Conservation (phyloP, 768 basidiomycete genomes). For the Guyanaporus albipodus region DNA sequence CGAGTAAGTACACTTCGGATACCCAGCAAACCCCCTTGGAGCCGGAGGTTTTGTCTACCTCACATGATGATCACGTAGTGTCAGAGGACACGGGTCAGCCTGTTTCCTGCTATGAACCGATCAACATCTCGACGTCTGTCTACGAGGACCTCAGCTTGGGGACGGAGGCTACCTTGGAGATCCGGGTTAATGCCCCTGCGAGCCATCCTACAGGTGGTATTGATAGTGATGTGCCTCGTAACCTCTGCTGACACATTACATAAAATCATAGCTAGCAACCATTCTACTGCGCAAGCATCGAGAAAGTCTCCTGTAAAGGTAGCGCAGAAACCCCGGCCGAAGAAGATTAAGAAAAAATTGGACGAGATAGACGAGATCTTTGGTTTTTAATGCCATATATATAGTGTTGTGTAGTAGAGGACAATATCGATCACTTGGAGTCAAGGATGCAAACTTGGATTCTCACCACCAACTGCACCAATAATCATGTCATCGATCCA, state of each 20-base stretch:
- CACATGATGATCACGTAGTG: not conserved
- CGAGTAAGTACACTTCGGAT: not conserved
- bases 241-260: not conserved
- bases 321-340: constrained; percentile 8
- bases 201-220: constrained; percentile 4
- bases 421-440: too few relatives aligned
- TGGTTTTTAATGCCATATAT: constrained; percentile 16
- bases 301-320: not conserved
- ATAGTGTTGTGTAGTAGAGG: too few relatives aligned
- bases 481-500: constrained; percentile 47
- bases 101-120: constrained; percentile 6
- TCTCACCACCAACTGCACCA: not conserved
- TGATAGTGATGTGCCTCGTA: not conserved
- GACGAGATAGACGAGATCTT: constrained; percentile 29
- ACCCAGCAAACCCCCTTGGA: not conserved
- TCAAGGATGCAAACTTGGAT: too few relatives aligned
- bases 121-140: not conserved
- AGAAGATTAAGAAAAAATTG: constrained; percentile 17
- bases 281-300: not conserved
- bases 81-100: constrained; percentile 16
- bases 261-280: not conserved
- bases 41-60: not conserved
- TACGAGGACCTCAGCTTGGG: not conserved
- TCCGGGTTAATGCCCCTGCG: not conserved
- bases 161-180: not conserved